Evolutionary conservation across 2,329 filamentous ascomycete genomes (phyloP).

Genomic region (Sarocladiaceae sp.): DNA sequence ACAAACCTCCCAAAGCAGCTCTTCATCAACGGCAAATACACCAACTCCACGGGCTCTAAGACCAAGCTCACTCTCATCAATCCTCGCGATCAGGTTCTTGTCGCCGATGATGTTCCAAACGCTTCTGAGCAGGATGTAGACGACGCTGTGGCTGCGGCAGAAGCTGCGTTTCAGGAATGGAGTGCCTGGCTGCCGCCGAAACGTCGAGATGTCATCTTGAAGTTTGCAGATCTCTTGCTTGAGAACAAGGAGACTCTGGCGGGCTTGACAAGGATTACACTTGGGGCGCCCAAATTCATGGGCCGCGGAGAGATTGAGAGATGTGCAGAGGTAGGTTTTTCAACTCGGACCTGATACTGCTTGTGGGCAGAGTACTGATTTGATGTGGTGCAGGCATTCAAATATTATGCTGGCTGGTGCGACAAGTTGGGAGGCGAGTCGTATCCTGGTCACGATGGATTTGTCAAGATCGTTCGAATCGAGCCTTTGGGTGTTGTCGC

Average conservation of each 20-base stretch:
- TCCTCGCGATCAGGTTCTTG: neutral
- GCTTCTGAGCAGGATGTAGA: neutral
- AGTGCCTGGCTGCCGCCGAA: conserved; percentile 13
- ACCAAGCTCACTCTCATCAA: conserved; percentile 12
- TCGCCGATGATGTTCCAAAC: neutral
- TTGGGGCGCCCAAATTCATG: conserved; percentile 42
- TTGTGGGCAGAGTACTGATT: too few relatives aligned
- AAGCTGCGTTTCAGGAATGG: neutral
- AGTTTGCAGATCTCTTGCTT: conserved; percentile 38
- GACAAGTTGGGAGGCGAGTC: conserved; percentile 20
- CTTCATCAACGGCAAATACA: too few relatives aligned
- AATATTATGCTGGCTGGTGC: conserved; percentile 20
- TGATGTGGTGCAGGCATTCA: conserved; percentile 33
- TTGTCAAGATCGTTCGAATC: neutral
- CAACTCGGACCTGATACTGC: too few relatives aligned
- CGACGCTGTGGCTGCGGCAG: neutral
- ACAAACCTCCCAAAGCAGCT: too few relatives aligned
- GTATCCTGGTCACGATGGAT: conserved; percentile 16
- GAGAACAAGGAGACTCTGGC: conserved; percentile 27
- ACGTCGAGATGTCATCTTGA: conserved; percentile 35
- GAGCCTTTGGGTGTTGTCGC: conserved; percentile 21
- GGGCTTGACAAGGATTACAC: conserved; percentile 37
- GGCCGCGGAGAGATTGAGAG: too few relatives aligned
- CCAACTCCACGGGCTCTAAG: too few relatives aligned
- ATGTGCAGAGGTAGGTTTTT: too few relatives aligned